These are phyloP conservation scores for Lolium rigidum DNA, from an alignment of 176 grass and related monocot species.

Conservation along the genomic window DNA sequence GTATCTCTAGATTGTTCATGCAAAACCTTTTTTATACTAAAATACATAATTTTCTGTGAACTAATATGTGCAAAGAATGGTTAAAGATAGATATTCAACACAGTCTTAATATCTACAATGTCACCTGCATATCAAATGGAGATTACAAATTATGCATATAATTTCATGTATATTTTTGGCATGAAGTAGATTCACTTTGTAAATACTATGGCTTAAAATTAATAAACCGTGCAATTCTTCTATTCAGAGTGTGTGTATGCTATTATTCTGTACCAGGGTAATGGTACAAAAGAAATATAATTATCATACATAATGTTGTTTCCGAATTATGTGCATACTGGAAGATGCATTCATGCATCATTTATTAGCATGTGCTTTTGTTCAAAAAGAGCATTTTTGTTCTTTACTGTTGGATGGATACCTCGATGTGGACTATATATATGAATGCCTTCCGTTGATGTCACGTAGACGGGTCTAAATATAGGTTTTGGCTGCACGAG, in stretches of 20 bases:
- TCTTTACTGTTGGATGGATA: constrained; percentile 9
- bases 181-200: background rate
- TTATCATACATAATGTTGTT: background rate
- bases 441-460: background rate
- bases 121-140: background rate
- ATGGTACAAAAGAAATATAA: background rate
- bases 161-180: background rate
- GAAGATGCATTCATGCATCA: background rate
- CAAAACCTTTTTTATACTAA: background rate
- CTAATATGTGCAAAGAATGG: background rate
- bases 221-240: background rate
- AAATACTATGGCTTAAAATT: background rate
- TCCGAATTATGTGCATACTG: background rate
- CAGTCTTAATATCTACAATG: background rate
- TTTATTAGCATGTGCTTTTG: background rate
- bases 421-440: background rate
- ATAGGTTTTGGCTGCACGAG: constrained; percentile 10
- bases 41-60: background rate
- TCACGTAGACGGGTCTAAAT: background rate
- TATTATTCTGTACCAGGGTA: background rate
- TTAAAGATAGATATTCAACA: background rate
- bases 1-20: background rate
- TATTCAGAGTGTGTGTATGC: background rate
- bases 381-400: background rate
- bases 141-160: background rate